Conservation (phyloP, 169 alveolate genomes). For the Neospora caninum region DNA sequence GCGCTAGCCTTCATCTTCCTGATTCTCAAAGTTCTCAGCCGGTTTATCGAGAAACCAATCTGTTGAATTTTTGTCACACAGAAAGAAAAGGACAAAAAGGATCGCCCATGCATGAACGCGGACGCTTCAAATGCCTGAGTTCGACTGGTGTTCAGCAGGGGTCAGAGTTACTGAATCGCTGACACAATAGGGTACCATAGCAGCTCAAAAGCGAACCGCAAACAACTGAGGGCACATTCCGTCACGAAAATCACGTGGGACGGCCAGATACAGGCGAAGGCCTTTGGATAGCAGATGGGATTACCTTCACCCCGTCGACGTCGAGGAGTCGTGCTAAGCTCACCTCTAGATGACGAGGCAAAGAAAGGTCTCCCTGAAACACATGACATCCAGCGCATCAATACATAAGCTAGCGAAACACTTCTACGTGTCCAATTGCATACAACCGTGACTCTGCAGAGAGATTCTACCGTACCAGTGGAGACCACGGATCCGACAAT, state of each 20-base stretch:
- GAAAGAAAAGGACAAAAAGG: background rate
- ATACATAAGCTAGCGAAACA: background rate
- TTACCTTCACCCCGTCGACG: no score
- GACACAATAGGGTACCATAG: no score
- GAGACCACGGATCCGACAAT: background rate
- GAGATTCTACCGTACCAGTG: background rate
- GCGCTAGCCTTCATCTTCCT: background rate
- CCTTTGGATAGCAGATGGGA: no score
- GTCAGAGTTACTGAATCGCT: no score
- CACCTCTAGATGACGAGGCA: constrained; percentile 59
- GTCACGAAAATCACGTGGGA: background rate
- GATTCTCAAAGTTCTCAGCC: constrained; percentile 50
- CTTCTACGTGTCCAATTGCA: background rate
- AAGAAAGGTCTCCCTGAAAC: constrained; percentile 60
- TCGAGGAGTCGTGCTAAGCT: background rate
- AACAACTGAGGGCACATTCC: background rate
- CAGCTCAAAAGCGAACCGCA: no score
- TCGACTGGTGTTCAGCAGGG: no score
- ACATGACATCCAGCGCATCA: background rate
- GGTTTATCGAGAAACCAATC: constrained; percentile 59
- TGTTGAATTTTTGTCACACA: background rate
- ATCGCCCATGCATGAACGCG: no score
- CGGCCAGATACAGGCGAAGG: no score
- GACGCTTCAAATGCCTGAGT: background rate
- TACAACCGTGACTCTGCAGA: background rate